Percentiles rank a stretch among this genome's conserved stretches.
Evolutionary conservation across 371 early-diverging fungal species (phyloP).

Genomic region (Mortierella polycephala): DNA sequence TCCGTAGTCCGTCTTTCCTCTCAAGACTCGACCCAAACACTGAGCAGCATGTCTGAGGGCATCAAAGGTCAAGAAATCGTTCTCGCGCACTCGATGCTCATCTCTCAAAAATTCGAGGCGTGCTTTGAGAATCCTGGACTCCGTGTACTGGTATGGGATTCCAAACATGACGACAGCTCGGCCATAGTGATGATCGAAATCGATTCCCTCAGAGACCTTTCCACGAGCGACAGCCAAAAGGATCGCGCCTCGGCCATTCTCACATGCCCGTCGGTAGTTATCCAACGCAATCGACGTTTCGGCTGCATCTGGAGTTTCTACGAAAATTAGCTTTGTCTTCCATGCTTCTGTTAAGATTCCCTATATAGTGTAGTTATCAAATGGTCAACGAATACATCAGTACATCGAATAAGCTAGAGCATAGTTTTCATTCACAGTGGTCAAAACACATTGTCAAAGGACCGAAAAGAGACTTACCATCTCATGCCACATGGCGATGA

Average conservation of each 20-base stretch:
- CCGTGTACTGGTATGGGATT: slow-evolving; percentile 99
- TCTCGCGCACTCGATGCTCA: slow-evolving; percentile 94
- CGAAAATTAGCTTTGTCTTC: slow-evolving; percentile 98
- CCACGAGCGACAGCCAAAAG: slow-evolving; percentile 99
- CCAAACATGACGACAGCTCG: slow-evolving; percentile 99
- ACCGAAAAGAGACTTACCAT: slow-evolving; percentile 66
- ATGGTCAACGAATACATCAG: background rate
- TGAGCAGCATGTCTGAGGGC: slow-evolving; percentile 99
- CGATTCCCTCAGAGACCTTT: slow-evolving; percentile 99
- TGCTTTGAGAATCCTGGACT: slow-evolving; percentile 96
- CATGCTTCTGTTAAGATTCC: slow-evolving; percentile 94
- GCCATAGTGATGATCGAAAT: slow-evolving; percentile 99
- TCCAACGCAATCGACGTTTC: slow-evolving; percentile 97
- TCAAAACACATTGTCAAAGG: background rate
- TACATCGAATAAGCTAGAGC: too few relatives aligned
- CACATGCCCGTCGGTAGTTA: slow-evolving; percentile 97
- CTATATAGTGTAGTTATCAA: slow-evolving; percentile 42
- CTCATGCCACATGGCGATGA: slow-evolving; percentile 99
- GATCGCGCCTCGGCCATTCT: slow-evolving; percentile 99
- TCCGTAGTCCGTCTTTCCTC: slow-evolving; percentile 99
- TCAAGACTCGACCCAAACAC: slow-evolving; percentile 98
- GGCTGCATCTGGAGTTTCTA: slow-evolving; percentile 99
- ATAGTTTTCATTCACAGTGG: too few relatives aligned
- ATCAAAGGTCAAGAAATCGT: slow-evolving; percentile 99
- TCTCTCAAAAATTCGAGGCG: slow-evolving; percentile 96